phyloP scores from a whole-genome alignment of 331 rosid genomes.

The Pyrus hybrid region DNA sequence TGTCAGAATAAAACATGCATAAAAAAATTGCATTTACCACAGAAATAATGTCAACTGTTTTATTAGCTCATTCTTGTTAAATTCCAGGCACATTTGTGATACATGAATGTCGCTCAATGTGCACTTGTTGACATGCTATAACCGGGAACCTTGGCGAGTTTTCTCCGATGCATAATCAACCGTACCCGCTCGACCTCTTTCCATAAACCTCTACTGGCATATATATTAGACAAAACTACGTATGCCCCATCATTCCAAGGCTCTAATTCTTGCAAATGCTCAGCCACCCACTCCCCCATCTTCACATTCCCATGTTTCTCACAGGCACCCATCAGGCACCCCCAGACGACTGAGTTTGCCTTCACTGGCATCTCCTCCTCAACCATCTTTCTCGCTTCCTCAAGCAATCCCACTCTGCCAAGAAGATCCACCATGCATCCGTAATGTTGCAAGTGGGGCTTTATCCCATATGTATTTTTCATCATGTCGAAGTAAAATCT shows the following conservation, averaged over 20 bases:
- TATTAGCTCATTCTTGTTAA: too few relatives aligned
- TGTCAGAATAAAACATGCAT: neutral
- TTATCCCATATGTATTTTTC: slow-evolving; percentile 44
- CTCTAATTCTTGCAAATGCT: slow-evolving; percentile 64
- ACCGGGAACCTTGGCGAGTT: slow-evolving; percentile 59
- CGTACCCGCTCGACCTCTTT: slow-evolving; percentile 59
- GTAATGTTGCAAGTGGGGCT: slow-evolving; percentile 54
- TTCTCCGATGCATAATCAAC: slow-evolving; percentile 41
- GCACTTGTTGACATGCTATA: slow-evolving; percentile 50
- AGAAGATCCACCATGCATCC: slow-evolving; percentile 82
- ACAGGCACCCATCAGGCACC: slow-evolving; percentile 77
- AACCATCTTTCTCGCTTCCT: slow-evolving; percentile 53
- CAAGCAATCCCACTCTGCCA: slow-evolving; percentile 62
- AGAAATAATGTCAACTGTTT: neutral
- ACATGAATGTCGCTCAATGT: slow-evolving; percentile 18
- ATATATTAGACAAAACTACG: slow-evolving; percentile 66
- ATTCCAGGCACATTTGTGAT: neutral
- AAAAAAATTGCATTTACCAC: too few relatives aligned
- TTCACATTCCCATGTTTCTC: slow-evolving; percentile 69
- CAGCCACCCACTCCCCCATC: slow-evolving; percentile 76
- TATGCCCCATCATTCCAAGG: slow-evolving; percentile 71
- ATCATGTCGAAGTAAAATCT: slow-evolving; percentile 56
- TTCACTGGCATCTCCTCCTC: slow-evolving; percentile 76
- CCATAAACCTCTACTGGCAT: slow-evolving; percentile 71
- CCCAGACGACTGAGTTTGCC: slow-evolving; percentile 63